Evolutionary conservation across 192 early-diverging fungal species (phyloP).

Genomic region (Podila verticillata): DNA sequence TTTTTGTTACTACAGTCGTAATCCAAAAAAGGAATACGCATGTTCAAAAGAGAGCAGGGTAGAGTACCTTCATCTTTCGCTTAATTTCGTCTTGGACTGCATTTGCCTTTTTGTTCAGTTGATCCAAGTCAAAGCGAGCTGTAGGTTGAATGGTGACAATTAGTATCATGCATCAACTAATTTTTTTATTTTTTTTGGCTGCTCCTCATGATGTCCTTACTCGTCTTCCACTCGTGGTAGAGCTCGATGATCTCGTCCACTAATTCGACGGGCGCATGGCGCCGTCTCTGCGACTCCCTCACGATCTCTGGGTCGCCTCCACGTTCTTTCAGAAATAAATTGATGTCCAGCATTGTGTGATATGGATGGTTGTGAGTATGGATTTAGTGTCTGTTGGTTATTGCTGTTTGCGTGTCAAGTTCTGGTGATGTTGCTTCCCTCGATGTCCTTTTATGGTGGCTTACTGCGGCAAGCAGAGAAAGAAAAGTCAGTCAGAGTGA

Average conservation of each 20-base stretch:
- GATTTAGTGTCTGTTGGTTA: no score
- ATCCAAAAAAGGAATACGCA: neutral
- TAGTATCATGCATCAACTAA: no score
- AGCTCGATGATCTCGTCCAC: constrained; percentile 93
- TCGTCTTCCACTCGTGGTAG: constrained; percentile 89
- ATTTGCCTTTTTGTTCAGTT: constrained; percentile 91
- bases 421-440: no score
- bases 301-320: constrained; percentile 95
- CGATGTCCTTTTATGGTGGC: no score
- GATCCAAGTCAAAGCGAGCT: constrained; percentile 89
- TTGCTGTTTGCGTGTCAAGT: no score
- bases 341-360: constrained; percentile 88
- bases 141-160: neutral
- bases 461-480: neutral
- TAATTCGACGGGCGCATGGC: constrained; percentile 82
- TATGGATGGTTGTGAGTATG: no score
- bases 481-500: neutral
- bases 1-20: neutral
- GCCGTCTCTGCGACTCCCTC: constrained; percentile 90
- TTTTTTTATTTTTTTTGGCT: no score
- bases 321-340: constrained; percentile 86
- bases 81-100: constrained; percentile 91
- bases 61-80: constrained; percentile 79
- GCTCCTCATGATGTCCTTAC: constrained; percentile 53
- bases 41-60: no score